phyloP scores from a whole-genome alignment of 2,329 filamentous ascomycete species.

The Aureobasidium sp. region DNA sequence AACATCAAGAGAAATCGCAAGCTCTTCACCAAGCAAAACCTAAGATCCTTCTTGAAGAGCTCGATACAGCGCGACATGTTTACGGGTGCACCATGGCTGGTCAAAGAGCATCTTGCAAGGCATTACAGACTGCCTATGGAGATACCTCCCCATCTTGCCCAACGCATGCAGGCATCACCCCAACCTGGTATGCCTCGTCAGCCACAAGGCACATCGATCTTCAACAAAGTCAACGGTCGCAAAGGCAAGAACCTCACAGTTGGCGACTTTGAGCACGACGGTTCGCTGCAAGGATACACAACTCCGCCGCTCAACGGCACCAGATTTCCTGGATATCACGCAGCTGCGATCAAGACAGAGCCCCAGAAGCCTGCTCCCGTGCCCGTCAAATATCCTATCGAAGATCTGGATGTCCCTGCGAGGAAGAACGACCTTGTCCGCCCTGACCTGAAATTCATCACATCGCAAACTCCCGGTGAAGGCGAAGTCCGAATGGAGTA shows the following conservation, averaged over 20 bases:
- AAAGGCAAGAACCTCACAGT: conserved; percentile 11
- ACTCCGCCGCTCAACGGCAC: conserved; percentile 5
- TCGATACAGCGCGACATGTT: conserved; percentile 86
- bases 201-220: neutral
- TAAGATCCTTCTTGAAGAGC: conserved; percentile 90
- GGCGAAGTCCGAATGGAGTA: conserved; percentile 68
- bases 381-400: conserved; percentile 86
- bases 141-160: conserved; percentile 71
- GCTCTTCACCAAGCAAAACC: conserved; percentile 86
- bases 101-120: conserved; percentile 76
- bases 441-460: conserved; percentile 67
- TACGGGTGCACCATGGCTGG: conserved; percentile 94
- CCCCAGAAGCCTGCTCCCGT: conserved; percentile 50
- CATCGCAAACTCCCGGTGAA: conserved; percentile 30
- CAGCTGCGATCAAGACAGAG: neutral
- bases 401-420: conserved; percentile 76
- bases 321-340: neutral
- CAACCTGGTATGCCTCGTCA: conserved; percentile 23
- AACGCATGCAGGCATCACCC: conserved; percentile 66
- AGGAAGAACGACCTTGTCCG: conserved; percentile 55
- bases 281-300: neutral
- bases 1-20: conserved; percentile 83
- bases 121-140: conserved; percentile 81
- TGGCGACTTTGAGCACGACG: conserved; percentile 7
- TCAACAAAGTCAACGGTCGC: conserved; percentile 12